Conservation (phyloP, 2,329 filamentous ascomycete species). For the Colletotrichum godetiae region DNA sequence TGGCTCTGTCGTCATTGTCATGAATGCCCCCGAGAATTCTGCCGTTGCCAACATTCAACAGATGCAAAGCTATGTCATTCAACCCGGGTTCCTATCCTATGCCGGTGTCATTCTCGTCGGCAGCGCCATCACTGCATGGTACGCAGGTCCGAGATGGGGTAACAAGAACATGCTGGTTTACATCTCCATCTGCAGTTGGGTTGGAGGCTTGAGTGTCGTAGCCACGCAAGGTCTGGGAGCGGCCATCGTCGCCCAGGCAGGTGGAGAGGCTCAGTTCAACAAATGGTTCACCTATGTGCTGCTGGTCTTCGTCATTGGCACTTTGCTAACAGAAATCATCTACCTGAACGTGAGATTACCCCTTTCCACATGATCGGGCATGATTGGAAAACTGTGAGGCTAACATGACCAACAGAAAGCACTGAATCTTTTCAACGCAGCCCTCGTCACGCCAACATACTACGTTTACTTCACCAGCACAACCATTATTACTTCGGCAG, state of each 20-base stretch:
- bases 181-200: constrained; percentile 93
- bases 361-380: not conserved
- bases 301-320: constrained; percentile 89
- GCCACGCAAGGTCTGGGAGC: constrained; percentile 93
- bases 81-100: constrained; percentile 88
- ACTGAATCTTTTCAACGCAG: constrained; percentile 95
- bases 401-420: constrained; percentile 82
- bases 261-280: constrained; percentile 89
- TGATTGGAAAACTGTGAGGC: constrained; percentile 4
- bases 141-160: constrained; percentile 86
- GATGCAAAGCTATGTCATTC: constrained; percentile 88
- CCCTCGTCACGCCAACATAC: constrained; percentile 96
- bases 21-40: constrained; percentile 90
- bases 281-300: constrained; percentile 97
- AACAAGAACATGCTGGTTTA: constrained; percentile 99
- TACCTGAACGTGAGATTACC: constrained; percentile 85
- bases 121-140: constrained; percentile 78
- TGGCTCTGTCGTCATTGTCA: constrained; percentile 90
- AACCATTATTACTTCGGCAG: constrained; percentile 92
- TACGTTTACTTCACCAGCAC: constrained; percentile 98
- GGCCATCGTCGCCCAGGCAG: constrained; percentile 87
- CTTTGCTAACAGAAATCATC: constrained; percentile 91
- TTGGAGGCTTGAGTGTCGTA: constrained; percentile 94
- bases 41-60: constrained; percentile 89
- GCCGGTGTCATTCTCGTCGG: constrained; percentile 85